Conservation (phyloP, 2,329 filamentous ascomycete genomes). For the Aspergillus versicolor region DNA sequence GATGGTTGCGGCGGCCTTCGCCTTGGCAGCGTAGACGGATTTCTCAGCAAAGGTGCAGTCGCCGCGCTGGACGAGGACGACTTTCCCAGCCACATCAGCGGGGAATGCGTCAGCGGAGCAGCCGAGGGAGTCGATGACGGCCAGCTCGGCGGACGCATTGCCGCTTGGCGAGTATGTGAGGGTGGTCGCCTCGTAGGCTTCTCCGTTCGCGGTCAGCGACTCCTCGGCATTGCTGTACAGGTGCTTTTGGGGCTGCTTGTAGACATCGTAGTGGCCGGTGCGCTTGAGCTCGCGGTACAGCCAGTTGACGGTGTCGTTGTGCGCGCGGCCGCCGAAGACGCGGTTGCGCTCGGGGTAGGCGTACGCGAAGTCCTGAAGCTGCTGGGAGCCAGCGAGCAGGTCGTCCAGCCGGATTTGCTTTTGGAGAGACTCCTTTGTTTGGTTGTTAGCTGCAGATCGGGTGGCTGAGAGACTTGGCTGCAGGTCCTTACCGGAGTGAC, state of each 20-base stretch:
- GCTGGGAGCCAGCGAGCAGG: constrained; percentile 59
- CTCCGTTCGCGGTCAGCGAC: constrained; percentile 57
- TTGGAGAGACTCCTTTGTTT: not conserved
- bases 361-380: constrained; percentile 46
- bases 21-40: constrained; percentile 64
- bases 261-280: constrained; percentile 36
- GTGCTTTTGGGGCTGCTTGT: constrained; percentile 60
- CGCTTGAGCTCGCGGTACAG: constrained; percentile 55
- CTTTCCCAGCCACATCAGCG: constrained; percentile 54
- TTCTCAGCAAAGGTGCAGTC: constrained; percentile 71
- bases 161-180: constrained; percentile 64
- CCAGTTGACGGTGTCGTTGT: constrained; percentile 64
- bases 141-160: constrained; percentile 44
- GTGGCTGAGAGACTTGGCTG: not conserved
- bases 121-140: constrained; percentile 61
- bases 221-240: constrained; percentile 61
- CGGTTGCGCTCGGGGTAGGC: constrained; percentile 30
- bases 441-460: not conserved
- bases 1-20: constrained; percentile 70
- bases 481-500: constrained; percentile 9
- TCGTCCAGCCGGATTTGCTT: constrained; percentile 52
- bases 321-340: constrained; percentile 48
- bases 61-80: constrained; percentile 70
- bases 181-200: constrained; percentile 50
- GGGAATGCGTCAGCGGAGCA: constrained; percentile 68